Evolutionary conservation across 2,329 filamentous ascomycete species (phyloP).

Genomic region (Paramyrothecium sp.): DNA sequence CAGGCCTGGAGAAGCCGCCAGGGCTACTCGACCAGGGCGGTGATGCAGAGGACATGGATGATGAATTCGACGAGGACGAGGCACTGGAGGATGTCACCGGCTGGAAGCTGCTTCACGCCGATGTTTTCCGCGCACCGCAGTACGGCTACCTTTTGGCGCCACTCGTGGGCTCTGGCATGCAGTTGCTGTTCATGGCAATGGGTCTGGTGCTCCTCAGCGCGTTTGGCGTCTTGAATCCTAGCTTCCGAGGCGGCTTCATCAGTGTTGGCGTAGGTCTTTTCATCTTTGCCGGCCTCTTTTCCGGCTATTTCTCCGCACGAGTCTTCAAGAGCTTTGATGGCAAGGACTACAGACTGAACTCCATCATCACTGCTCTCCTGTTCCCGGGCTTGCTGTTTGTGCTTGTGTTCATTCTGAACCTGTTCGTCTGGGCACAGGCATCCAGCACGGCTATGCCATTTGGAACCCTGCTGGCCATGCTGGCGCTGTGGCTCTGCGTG

Average conservation of each 20-base stretch:
- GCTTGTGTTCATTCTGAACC: slow-evolving; percentile 75
- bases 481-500: slow-evolving; percentile 79
- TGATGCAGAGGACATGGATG: slow-evolving; percentile 58
- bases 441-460: slow-evolving; percentile 87
- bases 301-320: slow-evolving; percentile 81
- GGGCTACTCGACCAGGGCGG: slow-evolving; percentile 30
- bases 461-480: slow-evolving; percentile 69
- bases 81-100: slow-evolving; percentile 76
- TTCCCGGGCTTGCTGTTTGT: slow-evolving; percentile 78
- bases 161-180: slow-evolving; percentile 80
- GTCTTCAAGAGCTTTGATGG: slow-evolving; percentile 84
- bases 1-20: slow-evolving; percentile 8
- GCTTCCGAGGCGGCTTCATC: slow-evolving; percentile 86
- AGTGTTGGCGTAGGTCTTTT: slow-evolving; percentile 82
- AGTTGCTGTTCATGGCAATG: slow-evolving; percentile 78
- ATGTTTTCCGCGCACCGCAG: slow-evolving; percentile 76
- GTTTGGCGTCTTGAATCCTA: slow-evolving; percentile 77
- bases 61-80: slow-evolving; percentile 55
- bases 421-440: slow-evolving; percentile 88
- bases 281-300: slow-evolving; percentile 78
- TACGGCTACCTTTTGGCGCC: slow-evolving; percentile 75
- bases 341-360: slow-evolving; percentile 71
- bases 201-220: slow-evolving; percentile 72
- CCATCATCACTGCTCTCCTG: slow-evolving; percentile 71
- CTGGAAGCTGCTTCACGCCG: slow-evolving; percentile 87